phyloP scores from a whole-genome alignment of 805 yeast genomes.

The Allodekkera sacchari region DNA sequence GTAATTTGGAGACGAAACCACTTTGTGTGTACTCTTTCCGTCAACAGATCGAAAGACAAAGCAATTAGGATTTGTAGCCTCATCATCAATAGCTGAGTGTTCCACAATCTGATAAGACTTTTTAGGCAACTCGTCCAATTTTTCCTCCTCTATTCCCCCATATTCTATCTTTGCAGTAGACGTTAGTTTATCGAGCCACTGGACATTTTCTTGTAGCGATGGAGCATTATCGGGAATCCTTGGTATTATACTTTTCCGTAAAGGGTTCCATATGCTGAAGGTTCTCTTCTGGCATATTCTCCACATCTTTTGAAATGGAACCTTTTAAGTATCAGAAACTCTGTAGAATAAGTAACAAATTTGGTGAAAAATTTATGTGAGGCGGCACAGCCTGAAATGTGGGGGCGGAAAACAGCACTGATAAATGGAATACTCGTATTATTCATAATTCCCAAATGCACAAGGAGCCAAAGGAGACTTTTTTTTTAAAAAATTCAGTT shows the following conservation, averaged over 20 bases:
- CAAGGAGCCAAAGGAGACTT: too few relatives aligned
- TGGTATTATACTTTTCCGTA: conserved; percentile 1
- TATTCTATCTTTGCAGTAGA: background rate
- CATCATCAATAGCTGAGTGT: conserved; percentile 14
- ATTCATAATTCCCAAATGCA: too few relatives aligned
- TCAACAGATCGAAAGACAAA: conserved; percentile 7
- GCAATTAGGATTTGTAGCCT: conserved; percentile 11
- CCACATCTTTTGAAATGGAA: too few relatives aligned
- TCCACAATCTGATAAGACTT: conserved; percentile 14
- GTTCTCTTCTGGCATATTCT: too few relatives aligned
- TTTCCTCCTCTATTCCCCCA: conserved; percentile 3
- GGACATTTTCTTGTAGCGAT: conserved; percentile 22
- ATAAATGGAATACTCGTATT: too few relatives aligned
- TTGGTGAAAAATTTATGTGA: too few relatives aligned
- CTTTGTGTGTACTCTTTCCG: conserved; percentile 7
- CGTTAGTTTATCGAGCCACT: conserved; percentile 21
- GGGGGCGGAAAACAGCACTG: too few relatives aligned
- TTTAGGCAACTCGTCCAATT: conserved; percentile 9
- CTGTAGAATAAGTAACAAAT: too few relatives aligned
- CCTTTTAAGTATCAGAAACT: too few relatives aligned
- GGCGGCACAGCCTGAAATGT: too few relatives aligned
- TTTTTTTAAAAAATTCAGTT: too few relatives aligned
- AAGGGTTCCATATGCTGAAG: too few relatives aligned
- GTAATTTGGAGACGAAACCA: conserved; percentile 9
- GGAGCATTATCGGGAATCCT: conserved; percentile 30